Conservation (phyloP, 306 rosid genomes). For the Pachyrhizus erosus region DNA sequence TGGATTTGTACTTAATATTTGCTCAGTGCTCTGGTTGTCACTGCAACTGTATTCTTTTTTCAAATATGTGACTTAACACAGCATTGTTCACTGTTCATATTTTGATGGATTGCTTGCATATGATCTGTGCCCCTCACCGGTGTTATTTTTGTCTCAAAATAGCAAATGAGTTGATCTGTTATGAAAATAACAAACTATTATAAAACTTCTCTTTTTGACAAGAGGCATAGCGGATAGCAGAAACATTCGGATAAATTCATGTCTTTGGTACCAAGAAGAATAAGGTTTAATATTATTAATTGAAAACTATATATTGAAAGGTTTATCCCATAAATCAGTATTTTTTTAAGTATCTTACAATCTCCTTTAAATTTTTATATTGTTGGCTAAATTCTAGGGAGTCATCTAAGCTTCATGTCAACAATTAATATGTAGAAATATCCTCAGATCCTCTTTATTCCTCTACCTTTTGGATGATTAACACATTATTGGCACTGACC, state of each 20-base stretch:
- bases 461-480: constrained; percentile 2
- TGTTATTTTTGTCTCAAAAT: neutral
- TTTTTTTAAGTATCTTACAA: neutral
- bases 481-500: neutral
- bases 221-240: neutral
- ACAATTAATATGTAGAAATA: neutral
- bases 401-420: neutral
- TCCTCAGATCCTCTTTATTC: neutral
- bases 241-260: neutral
- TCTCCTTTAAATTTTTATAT: neutral
- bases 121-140: neutral
- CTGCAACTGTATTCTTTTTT: constrained; percentile 26
- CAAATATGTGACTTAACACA: constrained; percentile 8
- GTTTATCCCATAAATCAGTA: constrained; percentile 5
- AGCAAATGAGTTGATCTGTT: neutral
- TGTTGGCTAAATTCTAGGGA: constrained; percentile 1
- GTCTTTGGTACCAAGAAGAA: neutral
- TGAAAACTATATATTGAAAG: neutral
- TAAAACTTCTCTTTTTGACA: neutral
- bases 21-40: neutral
- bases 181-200: neutral
- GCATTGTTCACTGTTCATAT: constrained; percentile 3
- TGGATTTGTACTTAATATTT: constrained; percentile 1
- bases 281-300: neutral
- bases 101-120: constrained; percentile 18